Conservation (phyloP, 345 rosid genomes). For the Lepidium sativum region DNA sequence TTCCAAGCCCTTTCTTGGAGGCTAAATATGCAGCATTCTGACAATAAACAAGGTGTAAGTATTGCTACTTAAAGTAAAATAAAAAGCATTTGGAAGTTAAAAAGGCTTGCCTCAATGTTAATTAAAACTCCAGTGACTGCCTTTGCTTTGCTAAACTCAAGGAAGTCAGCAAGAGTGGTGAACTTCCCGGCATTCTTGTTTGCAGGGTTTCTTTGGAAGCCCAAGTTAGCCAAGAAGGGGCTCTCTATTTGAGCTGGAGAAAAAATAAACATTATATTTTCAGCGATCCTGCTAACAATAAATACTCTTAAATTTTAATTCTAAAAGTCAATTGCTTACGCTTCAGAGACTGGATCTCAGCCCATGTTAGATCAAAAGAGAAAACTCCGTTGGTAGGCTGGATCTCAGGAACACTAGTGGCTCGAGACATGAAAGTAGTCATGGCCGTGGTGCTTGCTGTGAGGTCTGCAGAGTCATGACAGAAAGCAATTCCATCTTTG, state of each 20-base stretch:
- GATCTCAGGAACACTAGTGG: slow-evolving; percentile 53
- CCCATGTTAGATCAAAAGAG: slow-evolving; percentile 86
- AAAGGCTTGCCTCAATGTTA: slow-evolving; percentile 48
- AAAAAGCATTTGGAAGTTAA: not conserved
- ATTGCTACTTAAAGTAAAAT: not conserved
- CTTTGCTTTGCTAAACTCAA: slow-evolving; percentile 63
- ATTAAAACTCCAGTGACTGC: slow-evolving; percentile 67
- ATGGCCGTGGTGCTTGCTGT: slow-evolving; percentile 49
- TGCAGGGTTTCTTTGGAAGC: slow-evolving; percentile 50
- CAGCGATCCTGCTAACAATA: not conserved
- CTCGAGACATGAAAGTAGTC: slow-evolving; percentile 42
- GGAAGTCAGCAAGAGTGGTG: slow-evolving; percentile 47
- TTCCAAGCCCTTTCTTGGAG: slow-evolving; percentile 64
- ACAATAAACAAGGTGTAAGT: not conserved
- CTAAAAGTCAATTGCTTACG: slow-evolving; percentile 31
- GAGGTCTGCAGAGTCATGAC: slow-evolving; percentile 58
- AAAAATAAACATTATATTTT: not conserved
- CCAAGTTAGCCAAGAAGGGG: slow-evolving; percentile 32
- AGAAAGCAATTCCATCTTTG: slow-evolving; percentile 75
- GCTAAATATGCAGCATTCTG: slow-evolving; percentile 91
- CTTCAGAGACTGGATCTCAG: slow-evolving; percentile 67
- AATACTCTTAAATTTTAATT: not conserved
- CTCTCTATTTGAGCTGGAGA: slow-evolving; percentile 63
- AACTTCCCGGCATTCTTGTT: slow-evolving; percentile 62
- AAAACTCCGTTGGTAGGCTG: slow-evolving; percentile 56